A percentile compares a stretch with the other conserved stretches of the same genome.
Conservation (phyloP, 176 grass and related monocot genomes). For the Ensete glaucum region DNA sequence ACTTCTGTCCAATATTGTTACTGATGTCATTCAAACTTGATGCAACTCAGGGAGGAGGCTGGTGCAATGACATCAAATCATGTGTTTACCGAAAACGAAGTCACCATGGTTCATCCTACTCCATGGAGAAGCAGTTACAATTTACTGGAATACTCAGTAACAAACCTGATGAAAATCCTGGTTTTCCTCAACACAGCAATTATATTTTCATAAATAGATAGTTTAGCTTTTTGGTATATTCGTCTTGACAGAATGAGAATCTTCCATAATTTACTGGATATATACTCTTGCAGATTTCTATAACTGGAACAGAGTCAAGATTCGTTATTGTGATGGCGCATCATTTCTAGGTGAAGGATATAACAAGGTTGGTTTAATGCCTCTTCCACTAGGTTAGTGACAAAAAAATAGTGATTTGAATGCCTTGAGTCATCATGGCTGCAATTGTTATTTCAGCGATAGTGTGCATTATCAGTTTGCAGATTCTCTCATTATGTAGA, state of each 20-base stretch:
- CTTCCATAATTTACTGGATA: background rate
- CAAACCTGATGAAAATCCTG: constrained; percentile 81
- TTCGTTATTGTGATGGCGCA: constrained; percentile 94
- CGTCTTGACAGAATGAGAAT: background rate
- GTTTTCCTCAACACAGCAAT: constrained; percentile 18
- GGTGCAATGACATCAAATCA: constrained; percentile 65
- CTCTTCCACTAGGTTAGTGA: background rate
- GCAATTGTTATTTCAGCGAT: background rate
- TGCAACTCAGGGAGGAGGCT: constrained; percentile 78
- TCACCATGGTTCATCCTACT: constrained; percentile 74
- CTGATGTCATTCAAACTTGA: constrained; percentile 16
- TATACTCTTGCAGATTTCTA: constrained; percentile 59
- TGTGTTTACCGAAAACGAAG: constrained; percentile 57
- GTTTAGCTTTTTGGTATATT: background rate
- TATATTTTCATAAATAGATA: background rate
- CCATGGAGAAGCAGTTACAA: constrained; percentile 67
- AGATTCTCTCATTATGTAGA: background rate
- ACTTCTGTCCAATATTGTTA: constrained; percentile 11
- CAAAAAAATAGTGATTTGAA: background rate
- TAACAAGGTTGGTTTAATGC: constrained; percentile 46
- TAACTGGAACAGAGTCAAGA: constrained; percentile 96
- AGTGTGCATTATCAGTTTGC: background rate
- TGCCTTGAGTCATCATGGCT: background rate
- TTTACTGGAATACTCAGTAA: constrained; percentile 96
- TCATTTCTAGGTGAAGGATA: constrained; percentile 79